Evolutionary conservation across 148 eudicot genomes (phyloP), one percentile per base, ranked within the genome.

Genomic region (Rhododendron mucronatum): DNA sequence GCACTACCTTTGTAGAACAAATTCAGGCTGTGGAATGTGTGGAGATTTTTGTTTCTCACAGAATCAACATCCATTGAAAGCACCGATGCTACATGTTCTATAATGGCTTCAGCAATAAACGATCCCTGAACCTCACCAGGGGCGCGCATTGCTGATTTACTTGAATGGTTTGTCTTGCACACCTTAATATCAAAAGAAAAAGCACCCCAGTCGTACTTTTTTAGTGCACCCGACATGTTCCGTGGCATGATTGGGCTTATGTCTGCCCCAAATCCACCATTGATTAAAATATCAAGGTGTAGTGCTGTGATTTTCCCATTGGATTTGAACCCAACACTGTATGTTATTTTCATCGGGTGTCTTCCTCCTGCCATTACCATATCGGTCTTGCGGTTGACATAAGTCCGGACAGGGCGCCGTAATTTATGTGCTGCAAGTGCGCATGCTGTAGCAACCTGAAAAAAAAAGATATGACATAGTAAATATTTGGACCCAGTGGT

Each of bases 301-400:
- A 96, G 86, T 84, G 97, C 99, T 39, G 98, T 96, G 90, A 96
- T 89, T 86, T 94, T 95, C 78, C 98, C 99, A 84, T 92, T 91
- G 14, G 95, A 92, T 86, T 94, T 96, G 88, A 96, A 96, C 63
- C 99, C 99, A 63, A 96, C 96, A 79, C 85, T 89, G 86, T 95
- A 96, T 12, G 90, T 94, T 87, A 95, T 87, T 87, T 96, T 93
- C 99, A 96, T 95, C 37, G 99, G 99, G 88, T 96, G 99, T 81
- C 99, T 91, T 89, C 99, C 99, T 89, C 98, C 99, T n/a, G 94
- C 91, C 89, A 92, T 91, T 82, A 93, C 91, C 99, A 95, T 96
- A 83, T 96, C 99, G n/a, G 95, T 94, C 89, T 94, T 95, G 48
- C 98, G 95, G 69, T 93, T 92, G 14, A 95, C 78, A 87, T 96